Evolutionary conservation across 257 asterid species (phyloP).

Genomic region (Perilla frutescens): DNA sequence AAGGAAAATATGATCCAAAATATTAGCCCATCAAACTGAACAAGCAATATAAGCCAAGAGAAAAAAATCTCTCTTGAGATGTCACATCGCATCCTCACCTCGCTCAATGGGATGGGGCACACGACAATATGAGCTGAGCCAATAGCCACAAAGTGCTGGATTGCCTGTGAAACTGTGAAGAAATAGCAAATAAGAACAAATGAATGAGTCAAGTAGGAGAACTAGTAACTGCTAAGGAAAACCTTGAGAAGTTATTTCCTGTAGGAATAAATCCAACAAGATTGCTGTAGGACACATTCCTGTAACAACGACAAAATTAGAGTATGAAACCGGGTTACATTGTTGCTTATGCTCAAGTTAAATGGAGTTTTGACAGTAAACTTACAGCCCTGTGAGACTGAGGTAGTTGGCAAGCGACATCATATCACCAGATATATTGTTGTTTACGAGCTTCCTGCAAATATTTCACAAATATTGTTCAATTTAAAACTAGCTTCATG

Average conservation of each 20-base stretch:
- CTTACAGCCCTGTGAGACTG: conserved; percentile 82
- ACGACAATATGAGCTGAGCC: conserved; percentile 76
- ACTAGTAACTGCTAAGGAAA: conserved; percentile 33
- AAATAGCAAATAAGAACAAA: not conserved
- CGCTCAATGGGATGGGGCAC: conserved; percentile 59
- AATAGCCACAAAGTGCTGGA: conserved; percentile 83
- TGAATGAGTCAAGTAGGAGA: not conserved
- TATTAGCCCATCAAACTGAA: conserved; percentile 1
- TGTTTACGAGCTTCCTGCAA: conserved; percentile 72
- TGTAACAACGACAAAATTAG: conserved; percentile 38
- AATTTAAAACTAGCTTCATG: not conserved
- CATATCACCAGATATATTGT: conserved; percentile 87
- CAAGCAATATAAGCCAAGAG: not conserved
- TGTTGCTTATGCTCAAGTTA: not conserved
- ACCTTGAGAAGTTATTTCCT: conserved; percentile 88
- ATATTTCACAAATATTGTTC: not conserved
- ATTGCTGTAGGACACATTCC: conserved; percentile 88
- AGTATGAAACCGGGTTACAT: not conserved
- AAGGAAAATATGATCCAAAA: not conserved
- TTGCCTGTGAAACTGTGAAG: conserved; percentile 74
- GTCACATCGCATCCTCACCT: conserved; percentile 42
- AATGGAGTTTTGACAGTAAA: conserved; percentile 18
- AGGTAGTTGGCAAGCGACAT: conserved; percentile 68
- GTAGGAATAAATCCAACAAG: conserved; percentile 81
- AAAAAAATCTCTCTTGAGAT: not conserved